Evolutionary conservation across 1,284 basidiomycete species (phyloP).

Genomic region (Marasmius fiardii): DNA sequence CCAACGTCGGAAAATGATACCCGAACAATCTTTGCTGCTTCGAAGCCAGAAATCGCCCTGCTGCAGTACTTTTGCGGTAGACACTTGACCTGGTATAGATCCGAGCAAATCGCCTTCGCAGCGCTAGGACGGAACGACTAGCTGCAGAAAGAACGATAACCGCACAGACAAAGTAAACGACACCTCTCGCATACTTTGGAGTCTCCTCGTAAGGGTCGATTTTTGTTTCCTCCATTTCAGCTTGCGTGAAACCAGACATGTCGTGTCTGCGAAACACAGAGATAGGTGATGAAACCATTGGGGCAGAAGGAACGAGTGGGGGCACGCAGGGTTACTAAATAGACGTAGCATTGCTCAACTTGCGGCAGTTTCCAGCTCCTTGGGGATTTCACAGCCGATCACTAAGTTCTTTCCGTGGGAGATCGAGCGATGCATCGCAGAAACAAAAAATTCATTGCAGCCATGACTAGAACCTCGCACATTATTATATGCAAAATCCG

Average conservation of each 20-base stretch:
- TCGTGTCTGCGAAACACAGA: neutral
- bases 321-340: neutral
- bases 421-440: no score
- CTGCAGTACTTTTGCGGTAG: neutral
- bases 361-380: no score
- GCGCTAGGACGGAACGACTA: neutral
- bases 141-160: neutral
- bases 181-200: neutral
- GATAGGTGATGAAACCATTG: neutral
- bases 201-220: constrained; percentile 5
- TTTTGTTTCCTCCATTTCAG: neutral
- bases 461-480: no score
- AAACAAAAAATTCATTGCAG: no score
- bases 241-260: neutral
- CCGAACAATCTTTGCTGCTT: neutral
- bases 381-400: no score
- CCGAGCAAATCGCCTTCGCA: neutral
- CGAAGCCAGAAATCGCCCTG: neutral
- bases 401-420: no score
- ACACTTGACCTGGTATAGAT: neutral
- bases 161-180: neutral
- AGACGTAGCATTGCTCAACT: neutral
- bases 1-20: neutral
- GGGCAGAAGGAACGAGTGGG: neutral
- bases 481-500: no score